Percentiles rank a stretch among this genome's conserved stretches.
Conservation (phyloP, 202 grass and related monocot genomes). For the Eragrostis tef region DNA sequence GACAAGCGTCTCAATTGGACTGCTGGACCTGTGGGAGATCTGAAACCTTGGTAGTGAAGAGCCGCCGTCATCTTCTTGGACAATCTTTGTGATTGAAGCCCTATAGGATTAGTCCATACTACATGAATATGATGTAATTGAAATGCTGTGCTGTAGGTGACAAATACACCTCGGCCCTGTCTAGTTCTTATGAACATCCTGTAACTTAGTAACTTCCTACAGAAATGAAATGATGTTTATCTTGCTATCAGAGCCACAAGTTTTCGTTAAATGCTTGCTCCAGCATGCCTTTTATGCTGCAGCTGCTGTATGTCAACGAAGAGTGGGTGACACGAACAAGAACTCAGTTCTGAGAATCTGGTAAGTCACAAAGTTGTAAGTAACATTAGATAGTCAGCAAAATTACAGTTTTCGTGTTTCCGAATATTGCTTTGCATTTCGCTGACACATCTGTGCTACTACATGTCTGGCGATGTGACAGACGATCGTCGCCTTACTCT, state of each 20-base stretch:
- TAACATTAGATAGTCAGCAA: conserved; percentile 41
- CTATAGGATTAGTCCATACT: conserved; percentile 49
- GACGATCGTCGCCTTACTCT: neutral
- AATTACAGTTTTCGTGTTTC: conserved; percentile 42
- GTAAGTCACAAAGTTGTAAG: conserved; percentile 26
- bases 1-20: conserved; percentile 85
- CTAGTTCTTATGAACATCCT: conserved; percentile 39
- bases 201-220: conserved; percentile 35
- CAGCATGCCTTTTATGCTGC: neutral
- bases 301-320: neutral
- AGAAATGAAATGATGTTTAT: conserved; percentile 49
- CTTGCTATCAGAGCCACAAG: neutral
- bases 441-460: conserved; percentile 34
- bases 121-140: conserved; percentile 43
- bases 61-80: conserved; percentile 1
- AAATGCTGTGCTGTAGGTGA: conserved; percentile 44
- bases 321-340: neutral
- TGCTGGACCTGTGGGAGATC: conserved; percentile 77
- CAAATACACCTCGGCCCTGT: conserved; percentile 48
- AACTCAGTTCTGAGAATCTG: conserved; percentile 31
- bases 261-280: conserved; percentile 16
- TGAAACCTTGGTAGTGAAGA: conserved; percentile 78
- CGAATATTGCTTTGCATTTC: conserved; percentile 16
- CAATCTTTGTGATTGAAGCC: conserved; percentile 5
- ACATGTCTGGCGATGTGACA: conserved; percentile 21